phyloP scores from a whole-genome alignment of 306 rosid genomes.

The Cajanus cajan region DNA sequence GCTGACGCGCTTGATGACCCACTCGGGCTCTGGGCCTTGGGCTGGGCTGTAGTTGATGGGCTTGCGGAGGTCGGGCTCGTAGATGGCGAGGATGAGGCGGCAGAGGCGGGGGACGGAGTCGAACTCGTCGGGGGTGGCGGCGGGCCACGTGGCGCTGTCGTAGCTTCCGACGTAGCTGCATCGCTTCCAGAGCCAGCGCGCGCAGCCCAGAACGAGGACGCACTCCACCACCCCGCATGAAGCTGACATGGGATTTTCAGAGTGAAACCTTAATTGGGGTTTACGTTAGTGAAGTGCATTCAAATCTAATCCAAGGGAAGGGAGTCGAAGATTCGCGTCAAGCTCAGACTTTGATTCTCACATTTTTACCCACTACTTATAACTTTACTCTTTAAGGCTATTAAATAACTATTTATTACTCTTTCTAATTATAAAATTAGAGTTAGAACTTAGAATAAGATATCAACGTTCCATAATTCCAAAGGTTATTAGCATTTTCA shows the following conservation, averaged over 20 bases:
- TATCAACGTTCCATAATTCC: background rate
- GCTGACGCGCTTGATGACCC: constrained; percentile 58
- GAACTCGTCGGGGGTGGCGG: constrained; percentile 67
- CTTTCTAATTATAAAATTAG: background rate
- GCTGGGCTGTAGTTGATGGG: constrained; percentile 49
- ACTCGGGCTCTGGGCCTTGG: constrained; percentile 66
- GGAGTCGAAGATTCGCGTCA: background rate
- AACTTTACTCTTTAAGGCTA: background rate
- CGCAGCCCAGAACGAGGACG: constrained; percentile 65
- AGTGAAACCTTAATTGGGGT: no score
- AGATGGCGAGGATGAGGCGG: constrained; percentile 76
- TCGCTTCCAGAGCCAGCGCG: constrained; percentile 93
- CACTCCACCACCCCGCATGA: constrained; percentile 75
- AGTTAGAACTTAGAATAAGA: background rate
- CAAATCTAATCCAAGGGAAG: background rate
- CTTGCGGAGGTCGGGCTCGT: constrained; percentile 68
- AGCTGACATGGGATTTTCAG: constrained; percentile 60
- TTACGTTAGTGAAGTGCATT: no score
- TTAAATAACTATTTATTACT: background rate
- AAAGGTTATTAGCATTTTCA: background rate
- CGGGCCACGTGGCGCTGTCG: constrained; percentile 81
- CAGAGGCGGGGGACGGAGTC: constrained; percentile 74
- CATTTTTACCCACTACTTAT: no score
- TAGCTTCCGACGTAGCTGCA: constrained; percentile 81
- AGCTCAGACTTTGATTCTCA: background rate